Percentiles rank a stretch among this genome's conserved stretches.
Conservation (phyloP, 208 protist genomes). For the Leishmania braziliensis region DNA sequence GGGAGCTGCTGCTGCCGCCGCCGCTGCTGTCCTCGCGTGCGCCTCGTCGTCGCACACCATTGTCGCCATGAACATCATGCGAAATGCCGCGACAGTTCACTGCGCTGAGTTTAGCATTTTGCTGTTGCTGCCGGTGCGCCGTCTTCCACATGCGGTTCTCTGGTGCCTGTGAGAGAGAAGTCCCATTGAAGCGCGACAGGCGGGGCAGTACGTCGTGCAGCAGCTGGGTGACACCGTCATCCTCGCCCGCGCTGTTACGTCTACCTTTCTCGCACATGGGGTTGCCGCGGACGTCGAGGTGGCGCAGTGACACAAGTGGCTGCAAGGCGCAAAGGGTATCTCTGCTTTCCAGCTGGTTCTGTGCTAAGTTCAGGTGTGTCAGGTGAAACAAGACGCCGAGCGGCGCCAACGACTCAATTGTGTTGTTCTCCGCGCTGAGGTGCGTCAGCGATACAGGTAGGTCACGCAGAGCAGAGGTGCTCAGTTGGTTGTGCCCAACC, state of each 20-base stretch:
- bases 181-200: constrained; percentile 61
- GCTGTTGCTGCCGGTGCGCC: constrained; percentile 5
- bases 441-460: constrained; percentile 44
- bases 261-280: constrained; percentile 21
- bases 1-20: not conserved
- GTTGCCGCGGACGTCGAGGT: constrained; percentile 71
- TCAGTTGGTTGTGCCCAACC: constrained; percentile 64
- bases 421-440: constrained; percentile 51
- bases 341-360: constrained; percentile 42
- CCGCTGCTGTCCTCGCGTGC: not conserved
- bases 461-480: constrained; percentile 35
- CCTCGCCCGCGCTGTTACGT: not conserved
- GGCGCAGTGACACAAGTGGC: constrained; percentile 45
- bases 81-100: not conserved
- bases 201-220: constrained; percentile 47
- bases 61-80: not conserved
- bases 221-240: not conserved
- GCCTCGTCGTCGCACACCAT: not conserved
- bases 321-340: constrained; percentile 41
- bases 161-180: constrained; percentile 66
- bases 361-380: constrained; percentile 45
- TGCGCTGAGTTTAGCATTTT: not conserved
- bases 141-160: constrained; percentile 43
- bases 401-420: constrained; percentile 44
- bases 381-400: constrained; percentile 44